Evolutionary conservation across 345 rosid genomes (phyloP), one percentile per base, ranked within the genome.

Genomic region (Turritis glabra): DNA sequence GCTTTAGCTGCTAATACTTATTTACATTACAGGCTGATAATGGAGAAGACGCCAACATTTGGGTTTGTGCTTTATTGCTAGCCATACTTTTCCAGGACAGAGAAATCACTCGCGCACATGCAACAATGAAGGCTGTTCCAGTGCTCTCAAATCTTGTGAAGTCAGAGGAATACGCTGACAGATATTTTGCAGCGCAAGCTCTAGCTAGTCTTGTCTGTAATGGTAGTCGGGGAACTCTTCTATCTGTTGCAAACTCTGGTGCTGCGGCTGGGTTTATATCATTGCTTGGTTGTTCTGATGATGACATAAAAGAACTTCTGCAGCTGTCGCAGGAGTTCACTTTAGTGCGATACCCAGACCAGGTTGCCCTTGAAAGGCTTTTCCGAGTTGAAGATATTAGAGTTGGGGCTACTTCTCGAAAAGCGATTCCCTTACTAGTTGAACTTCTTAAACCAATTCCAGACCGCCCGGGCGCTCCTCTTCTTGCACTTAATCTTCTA

Each of bases 381-480:
- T 96, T 96, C 77, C 88, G 96, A 78, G 99, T 96, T 72, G 99
- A 96, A 85, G 99, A 96, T 81, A 92, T 96, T 61, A 92, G 99
- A 80, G 82, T 84, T 62, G 99, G 99, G 63, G 97, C 99, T 75
- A 89, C 98, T 73, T 96, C 99, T 64, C 86, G 99, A 44, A 96
- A 96, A 82, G 89, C 98, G 51, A 90, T 96, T 73, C 99, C 99
- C 50, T 90, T 89, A 43, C 95, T 96, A 56, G 99, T 96, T 71
- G 99, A 96, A 79, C 88, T 96, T 64, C 96, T 96, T 57, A 96
- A 96, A 72, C 99, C 99, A 51, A 96, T 96, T 83, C 99, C 99
- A 50, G 99, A 90, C 81, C 98, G 98, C 40, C 99, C 99, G 5
- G 93, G 98, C 65, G 99, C 99, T 73, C 99, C 99, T 54, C 85